A percentile compares a stretch with the other conserved stretches of the same genome.
Evolutionary conservation across 495 filamentous ascomycete species (phyloP).

Genomic region (Podospora pseudoanserina): DNA sequence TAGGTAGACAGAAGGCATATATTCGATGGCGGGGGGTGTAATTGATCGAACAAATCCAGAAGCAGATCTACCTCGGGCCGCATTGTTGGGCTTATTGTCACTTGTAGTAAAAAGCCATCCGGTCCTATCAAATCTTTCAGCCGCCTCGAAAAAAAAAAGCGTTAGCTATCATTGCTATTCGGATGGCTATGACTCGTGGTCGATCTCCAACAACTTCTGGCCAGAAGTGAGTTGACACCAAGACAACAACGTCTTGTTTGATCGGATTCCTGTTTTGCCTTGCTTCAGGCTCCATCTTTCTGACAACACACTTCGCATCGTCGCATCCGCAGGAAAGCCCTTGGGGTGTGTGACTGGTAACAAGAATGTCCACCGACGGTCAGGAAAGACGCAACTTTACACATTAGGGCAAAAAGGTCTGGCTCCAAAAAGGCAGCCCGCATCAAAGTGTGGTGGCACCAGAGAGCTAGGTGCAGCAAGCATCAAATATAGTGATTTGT

Average conservation of each 20-base stretch:
- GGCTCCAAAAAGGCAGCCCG: constrained; percentile 5
- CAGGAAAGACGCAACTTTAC: neutral
- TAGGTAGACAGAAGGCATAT: neutral
- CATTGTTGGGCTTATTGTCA: neutral
- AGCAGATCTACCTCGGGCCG: neutral
- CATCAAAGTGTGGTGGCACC: constrained; percentile 16
- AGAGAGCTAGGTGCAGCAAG: neutral
- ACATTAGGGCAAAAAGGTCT: neutral
- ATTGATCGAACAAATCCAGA: neutral
- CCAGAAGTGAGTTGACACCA: neutral
- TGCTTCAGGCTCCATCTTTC: neutral
- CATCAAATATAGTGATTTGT: neutral
- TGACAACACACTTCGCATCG: neutral
- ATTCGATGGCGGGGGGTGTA: neutral
- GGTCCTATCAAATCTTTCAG: neutral
- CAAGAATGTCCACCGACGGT: neutral
- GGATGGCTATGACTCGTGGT: neutral
- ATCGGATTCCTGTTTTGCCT: neutral
- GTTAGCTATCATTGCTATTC: neutral
- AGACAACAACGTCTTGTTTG: neutral
- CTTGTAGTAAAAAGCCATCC: neutral
- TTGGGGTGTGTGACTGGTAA: neutral
- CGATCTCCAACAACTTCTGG: neutral
- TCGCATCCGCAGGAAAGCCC: neutral
- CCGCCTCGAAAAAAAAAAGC: neutral